Base-by-base conservation (phyloP, 2,329 filamentous ascomycete genomes). In the Immersiporthe knoxdaviesiana region DNA sequence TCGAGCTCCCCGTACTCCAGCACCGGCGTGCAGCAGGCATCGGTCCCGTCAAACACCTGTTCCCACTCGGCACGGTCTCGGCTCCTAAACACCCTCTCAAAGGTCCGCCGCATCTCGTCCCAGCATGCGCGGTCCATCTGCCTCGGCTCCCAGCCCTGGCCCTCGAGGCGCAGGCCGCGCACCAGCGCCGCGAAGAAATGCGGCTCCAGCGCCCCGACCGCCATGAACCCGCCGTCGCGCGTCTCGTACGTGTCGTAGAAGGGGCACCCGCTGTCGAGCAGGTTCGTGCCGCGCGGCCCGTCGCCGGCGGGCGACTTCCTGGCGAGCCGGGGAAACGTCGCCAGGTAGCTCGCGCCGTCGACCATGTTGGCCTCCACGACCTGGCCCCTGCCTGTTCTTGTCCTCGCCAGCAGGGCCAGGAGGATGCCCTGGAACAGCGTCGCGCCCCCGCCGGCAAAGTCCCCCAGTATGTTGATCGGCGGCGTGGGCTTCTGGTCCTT, bases 291-390 rank as follows among this genome's bases (percentile, higher is more conserved):
- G 63, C 94, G 84, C 35, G 87, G 84, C 3, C 79, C 78, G 73
- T 82, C 78, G 83, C 93, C 94, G 52, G 89, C 77, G 0, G 87
- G 84, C 8, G 84, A 89, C 76, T 90, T 90, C 71, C 85, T 83
- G 37, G 84, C 84, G 71, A 97, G 82, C 44, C 95, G 85, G 65
- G 92, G 90, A 81, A 95, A 95, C 0, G 90, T 91, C 1, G 91
- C 90, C 35, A 98, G 81, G 78, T 95, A 95, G 47, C 89, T 87
- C 30, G 87, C 88, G 11, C 95, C 95, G 81, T 98, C 95, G 16
- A 97, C 95, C 95, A 98, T 98, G 79, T 97, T 97, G 21, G 92
- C 93, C 81, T 97, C 93, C 11, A 98, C 94, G 16, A 97, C 90
- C 80, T 97, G 95, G 0, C 95, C 95, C 2, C 81, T 82, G 0